phyloP scores from a whole-genome alignment of 371 early-diverging fungal species.

The Rhizopus stolonifer region DNA sequence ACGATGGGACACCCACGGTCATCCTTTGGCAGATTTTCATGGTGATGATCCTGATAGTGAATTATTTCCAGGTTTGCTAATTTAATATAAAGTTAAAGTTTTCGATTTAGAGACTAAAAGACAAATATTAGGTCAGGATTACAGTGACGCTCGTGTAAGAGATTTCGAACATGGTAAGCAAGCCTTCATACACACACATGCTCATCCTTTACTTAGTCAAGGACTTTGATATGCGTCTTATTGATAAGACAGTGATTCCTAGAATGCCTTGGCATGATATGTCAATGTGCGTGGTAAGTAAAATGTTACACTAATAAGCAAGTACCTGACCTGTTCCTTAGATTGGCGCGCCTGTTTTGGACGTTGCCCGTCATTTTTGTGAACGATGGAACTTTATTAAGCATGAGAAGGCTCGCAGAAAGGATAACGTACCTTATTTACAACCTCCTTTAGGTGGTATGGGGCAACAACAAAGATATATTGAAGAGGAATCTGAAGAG shows the following conservation, averaged over 20 bases:
- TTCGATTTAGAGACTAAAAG: background rate
- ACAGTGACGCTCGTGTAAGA: constrained; percentile 86
- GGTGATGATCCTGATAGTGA: constrained; percentile 30
- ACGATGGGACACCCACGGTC: constrained; percentile 81
- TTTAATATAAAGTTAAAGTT: background rate
- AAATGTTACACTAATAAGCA: too few species aligned
- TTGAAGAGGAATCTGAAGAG: constrained; percentile 19
- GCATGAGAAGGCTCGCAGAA: constrained; percentile 40
- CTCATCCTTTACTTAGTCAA: constrained; percentile 41
- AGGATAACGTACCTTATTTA: constrained; percentile 38
- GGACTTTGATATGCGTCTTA: constrained; percentile 57
- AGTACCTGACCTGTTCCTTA: constrained; percentile 17
- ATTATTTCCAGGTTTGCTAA: constrained; percentile 45
- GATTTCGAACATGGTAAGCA: constrained; percentile 78
- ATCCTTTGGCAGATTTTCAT: constrained; percentile 67
- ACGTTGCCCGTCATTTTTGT: constrained; percentile 88
- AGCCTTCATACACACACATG: too few species aligned
- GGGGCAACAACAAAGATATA: constrained; percentile 26
- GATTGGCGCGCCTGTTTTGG: constrained; percentile 77
- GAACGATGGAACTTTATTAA: constrained; percentile 93
- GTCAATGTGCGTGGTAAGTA: constrained; percentile 69
- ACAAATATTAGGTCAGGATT: constrained; percentile 73
- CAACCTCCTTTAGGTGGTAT: constrained; percentile 49
- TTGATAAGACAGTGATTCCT: constrained; percentile 67
- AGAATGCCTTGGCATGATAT: constrained; percentile 98